Base-by-base conservation (phyloP, 345 rosid species). In the Jatropha curcas region DNA sequence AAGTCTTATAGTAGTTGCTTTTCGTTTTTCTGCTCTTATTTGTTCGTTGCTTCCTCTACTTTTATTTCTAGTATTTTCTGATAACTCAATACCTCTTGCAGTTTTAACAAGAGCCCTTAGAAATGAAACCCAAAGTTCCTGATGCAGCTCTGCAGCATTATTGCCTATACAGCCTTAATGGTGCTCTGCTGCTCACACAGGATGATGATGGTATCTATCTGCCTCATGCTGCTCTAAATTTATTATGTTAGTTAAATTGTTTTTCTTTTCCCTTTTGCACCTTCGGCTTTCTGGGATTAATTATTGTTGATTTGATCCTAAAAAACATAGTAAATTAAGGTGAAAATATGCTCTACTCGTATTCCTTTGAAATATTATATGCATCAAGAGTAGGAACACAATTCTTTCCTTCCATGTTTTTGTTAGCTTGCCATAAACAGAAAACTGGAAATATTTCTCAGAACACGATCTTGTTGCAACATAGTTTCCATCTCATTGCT, bases 111-210 rank as follows among this genome's bases (percentile, higher is more conserved):
- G 92, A 80, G 98, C 96, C 67, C 72, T 92, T 22, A 85, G 97
- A 84, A 84, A 82, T 41, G 98, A 95, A 87, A 95, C 71, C 90
- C 97, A n/a, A 95, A 95, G 85, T 71, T 88, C n/a, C 63, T 92
- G 62, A 95, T 92, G 98, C 96, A 41, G 98, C 97, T 91, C 99
- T 65, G 98, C 98, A 16, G 76, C 88, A 55, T 72, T 83, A 50
- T 82, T 95, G 72, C 99, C 98, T 2, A 74, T 95, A 76, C 98
- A 95, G 74, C 99, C 99, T 27, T 91, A 58, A 91, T 95, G 97
- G 99, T 95, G 74, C n/a, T 86, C 99, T 27, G 96, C 89, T 2
- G 75, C 92, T 76, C 99, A 92, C 83, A 86, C 96, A 6, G 99
- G 72, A 85, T 95, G 93, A 89, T 91, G 99, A 96, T 92, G 92